These are phyloP conservation scores for Fusarium siculi DNA, from an alignment of 2,329 filamentous ascomycete genomes.

Conservation along the genomic window DNA sequence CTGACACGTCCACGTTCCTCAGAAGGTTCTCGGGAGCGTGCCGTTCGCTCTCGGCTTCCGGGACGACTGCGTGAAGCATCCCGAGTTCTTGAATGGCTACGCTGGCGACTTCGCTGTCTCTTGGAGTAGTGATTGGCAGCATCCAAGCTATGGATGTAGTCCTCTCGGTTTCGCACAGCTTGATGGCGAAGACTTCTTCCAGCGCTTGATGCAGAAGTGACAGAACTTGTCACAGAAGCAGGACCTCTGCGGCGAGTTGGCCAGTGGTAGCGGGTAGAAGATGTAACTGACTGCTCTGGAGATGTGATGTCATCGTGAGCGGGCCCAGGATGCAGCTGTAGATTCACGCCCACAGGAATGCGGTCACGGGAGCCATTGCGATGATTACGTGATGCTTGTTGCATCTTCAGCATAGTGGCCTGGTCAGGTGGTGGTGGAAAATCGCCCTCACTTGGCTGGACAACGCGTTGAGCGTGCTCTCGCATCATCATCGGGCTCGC, in stretches of 20 bases:
- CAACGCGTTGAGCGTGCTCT: slow-evolving; percentile 54
- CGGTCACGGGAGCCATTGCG: slow-evolving; percentile 80
- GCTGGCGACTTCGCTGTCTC: slow-evolving; percentile 66
- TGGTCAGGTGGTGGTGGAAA: slow-evolving; percentile 71
- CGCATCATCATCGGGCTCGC: slow-evolving; percentile 74
- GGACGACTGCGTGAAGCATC: slow-evolving; percentile 59
- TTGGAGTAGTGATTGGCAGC: slow-evolving; percentile 73
- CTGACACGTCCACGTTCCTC: slow-evolving; percentile 76
- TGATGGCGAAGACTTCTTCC: slow-evolving; percentile 62
- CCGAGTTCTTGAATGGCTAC: slow-evolving; percentile 58
- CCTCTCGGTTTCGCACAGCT: slow-evolving; percentile 72
- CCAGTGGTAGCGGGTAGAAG: slow-evolving; percentile 66
- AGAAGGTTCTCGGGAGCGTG: slow-evolving; percentile 69
- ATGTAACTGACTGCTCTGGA: slow-evolving; percentile 64
- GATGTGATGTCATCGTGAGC: slow-evolving; percentile 65
- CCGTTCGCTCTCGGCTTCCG: slow-evolving; percentile 60
- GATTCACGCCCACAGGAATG: slow-evolving; percentile 75
- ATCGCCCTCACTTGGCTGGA: slow-evolving; percentile 46
- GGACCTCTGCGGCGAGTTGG: slow-evolving; percentile 64
- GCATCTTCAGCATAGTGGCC: slow-evolving; percentile 70
- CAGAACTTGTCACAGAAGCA: slow-evolving; percentile 66
- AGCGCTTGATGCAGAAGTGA: slow-evolving; percentile 66
- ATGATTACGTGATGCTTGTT: slow-evolving; percentile 65
- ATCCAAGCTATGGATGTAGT: slow-evolving; percentile 88
- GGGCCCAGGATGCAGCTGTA: slow-evolving; percentile 72